Percentiles rank a stretch among this genome's conserved stretches.
Evolutionary conservation across 345 rosid species (phyloP).

Genomic region (Garcia nutans): DNA sequence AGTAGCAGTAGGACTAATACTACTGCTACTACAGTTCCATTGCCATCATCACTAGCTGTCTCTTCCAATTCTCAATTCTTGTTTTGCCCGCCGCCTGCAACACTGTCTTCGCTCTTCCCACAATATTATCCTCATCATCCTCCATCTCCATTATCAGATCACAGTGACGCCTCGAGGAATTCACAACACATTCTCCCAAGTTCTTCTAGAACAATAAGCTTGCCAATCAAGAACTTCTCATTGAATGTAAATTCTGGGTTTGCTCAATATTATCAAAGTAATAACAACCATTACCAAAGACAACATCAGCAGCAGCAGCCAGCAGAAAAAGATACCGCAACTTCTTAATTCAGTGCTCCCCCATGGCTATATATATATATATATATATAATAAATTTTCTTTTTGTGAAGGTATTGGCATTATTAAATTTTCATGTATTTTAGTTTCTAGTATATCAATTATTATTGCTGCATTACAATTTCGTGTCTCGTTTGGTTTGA

Average conservation of each 20-base stretch:
- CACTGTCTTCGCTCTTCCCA: conserved; percentile 57
- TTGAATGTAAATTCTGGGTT: conserved; percentile 37
- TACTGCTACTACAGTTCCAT: background rate
- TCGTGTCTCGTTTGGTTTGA: too few relatives aligned
- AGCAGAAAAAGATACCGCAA: conserved; percentile 16
- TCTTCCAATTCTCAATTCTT: conserved; percentile 50
- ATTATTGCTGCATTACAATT: too few relatives aligned
- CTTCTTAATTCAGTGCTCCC: too few relatives aligned
- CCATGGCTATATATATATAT: too few relatives aligned
- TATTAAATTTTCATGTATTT: too few relatives aligned
- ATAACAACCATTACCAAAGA: conserved; percentile 3
- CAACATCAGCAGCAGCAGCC: conserved; percentile 20
- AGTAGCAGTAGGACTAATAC: conserved; percentile 7
- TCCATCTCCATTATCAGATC: conserved; percentile 10
- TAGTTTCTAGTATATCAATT: too few relatives aligned
- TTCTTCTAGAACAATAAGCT: conserved; percentile 17
- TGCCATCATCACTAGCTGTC: conserved; percentile 34
- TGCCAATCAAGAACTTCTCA: conserved; percentile 41
- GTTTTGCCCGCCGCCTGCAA: conserved; percentile 58
- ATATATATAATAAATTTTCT: too few relatives aligned
- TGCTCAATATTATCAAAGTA: conserved; percentile 28
- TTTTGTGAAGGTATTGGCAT: too few relatives aligned
- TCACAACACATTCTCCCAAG: conserved; percentile 1
- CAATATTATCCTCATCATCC: conserved; percentile 45
- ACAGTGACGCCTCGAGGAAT: conserved; percentile 13